phyloP scores from a whole-genome alignment of 805 yeast genomes.

The Vanderwaltozyma polyspora region DNA sequence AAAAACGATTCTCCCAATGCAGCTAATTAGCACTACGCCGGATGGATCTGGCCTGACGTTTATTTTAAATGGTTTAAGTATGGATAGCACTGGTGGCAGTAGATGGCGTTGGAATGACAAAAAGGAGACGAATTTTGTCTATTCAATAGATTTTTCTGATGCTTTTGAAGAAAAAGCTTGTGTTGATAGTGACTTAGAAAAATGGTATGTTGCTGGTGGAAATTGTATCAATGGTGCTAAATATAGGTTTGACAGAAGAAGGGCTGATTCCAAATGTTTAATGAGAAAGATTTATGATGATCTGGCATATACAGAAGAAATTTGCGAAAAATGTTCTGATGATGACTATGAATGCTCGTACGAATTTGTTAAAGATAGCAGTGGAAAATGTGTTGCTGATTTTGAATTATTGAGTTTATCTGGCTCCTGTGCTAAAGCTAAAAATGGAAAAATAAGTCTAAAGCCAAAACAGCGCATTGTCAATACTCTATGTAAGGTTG shows the following conservation, averaged over 20 bases:
- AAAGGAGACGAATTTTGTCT: conserved; percentile 13
- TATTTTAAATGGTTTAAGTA: conserved; percentile 34
- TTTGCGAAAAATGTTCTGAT: conserved; percentile 51
- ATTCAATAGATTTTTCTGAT: conserved; percentile 42
- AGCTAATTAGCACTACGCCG: conserved; percentile 40
- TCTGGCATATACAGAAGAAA: conserved; percentile 33
- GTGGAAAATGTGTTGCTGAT: conserved; percentile 40
- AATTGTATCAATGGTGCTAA: conserved; percentile 59
- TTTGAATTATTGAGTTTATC: conserved; percentile 10
- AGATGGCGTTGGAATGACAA: no score
- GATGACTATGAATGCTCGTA: conserved; percentile 60
- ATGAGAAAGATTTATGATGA: conserved; percentile 30
- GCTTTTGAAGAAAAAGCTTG: conserved; percentile 40
- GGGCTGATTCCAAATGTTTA: conserved; percentile 49
- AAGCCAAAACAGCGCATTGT: conserved; percentile 10
- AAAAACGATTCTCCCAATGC: conserved; percentile 29
- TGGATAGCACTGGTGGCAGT: conserved; percentile 6
- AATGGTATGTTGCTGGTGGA: conserved; percentile 33
- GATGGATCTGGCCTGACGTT: conserved; percentile 63
- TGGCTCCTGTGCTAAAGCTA: conserved; percentile 11
- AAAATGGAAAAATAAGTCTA: conserved; percentile 7
- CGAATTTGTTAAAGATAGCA: conserved; percentile 32
- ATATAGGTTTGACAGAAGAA: conserved; percentile 54
- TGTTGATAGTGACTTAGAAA: conserved; percentile 47
- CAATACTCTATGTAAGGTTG: conserved; percentile 15